phyloP scores from a whole-genome alignment of 768 basidiomycete genomes.

The Coprinopsis cinerea region DNA sequence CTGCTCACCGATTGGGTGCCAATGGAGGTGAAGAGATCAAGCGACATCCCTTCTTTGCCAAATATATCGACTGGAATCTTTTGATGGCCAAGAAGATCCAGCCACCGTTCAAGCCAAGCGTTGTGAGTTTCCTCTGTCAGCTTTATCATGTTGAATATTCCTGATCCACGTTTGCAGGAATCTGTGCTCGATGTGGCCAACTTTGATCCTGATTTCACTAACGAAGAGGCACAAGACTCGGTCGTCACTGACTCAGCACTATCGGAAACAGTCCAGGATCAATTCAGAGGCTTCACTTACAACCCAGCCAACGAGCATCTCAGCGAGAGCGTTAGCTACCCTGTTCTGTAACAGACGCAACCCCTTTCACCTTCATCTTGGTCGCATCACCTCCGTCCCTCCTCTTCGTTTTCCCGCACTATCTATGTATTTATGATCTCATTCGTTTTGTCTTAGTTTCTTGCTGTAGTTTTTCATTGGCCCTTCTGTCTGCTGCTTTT shows the following conservation, averaged over 20 bases:
- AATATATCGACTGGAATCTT: constrained; percentile 86
- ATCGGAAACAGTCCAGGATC: constrained; percentile 94
- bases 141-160: not conserved
- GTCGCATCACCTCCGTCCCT: not conserved
- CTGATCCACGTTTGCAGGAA: constrained; percentile 43
- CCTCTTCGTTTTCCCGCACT: not conserved
- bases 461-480: too few species aligned
- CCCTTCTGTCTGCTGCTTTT: too few species aligned
- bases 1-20: constrained; percentile 78
- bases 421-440: not conserved
- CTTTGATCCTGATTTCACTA: constrained; percentile 97
- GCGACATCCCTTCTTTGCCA: constrained; percentile 90
- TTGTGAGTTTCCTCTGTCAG: constrained; percentile 47
- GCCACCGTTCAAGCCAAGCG: constrained; percentile 95
- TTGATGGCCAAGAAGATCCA: constrained; percentile 92
- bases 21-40: constrained; percentile 96
- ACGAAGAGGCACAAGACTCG: constrained; percentile 90
- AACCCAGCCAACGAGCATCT: constrained; percentile 81
- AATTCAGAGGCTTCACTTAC: constrained; percentile 89
- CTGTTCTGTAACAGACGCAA: constrained; percentile 29
- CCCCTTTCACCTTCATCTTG: not conserved
- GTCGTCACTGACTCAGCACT: constrained; percentile 91
- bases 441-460: not conserved
- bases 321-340: constrained; percentile 76
- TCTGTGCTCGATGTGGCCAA: constrained; percentile 92